Conservation (phyloP, 345 rosid genomes). For the Sisymbrium altissimum region DNA sequence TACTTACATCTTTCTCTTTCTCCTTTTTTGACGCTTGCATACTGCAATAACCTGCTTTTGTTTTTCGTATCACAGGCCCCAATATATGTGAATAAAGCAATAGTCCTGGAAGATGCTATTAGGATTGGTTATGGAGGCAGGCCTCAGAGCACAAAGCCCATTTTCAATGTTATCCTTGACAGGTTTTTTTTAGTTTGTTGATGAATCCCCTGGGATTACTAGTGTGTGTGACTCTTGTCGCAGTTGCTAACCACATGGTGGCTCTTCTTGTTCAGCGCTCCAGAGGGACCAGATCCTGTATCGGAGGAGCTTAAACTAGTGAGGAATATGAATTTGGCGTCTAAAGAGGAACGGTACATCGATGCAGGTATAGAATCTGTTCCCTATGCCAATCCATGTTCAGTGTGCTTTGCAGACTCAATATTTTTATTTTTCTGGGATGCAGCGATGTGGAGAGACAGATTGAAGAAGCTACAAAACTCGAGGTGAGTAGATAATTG, state of each 20-base stretch:
- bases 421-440: background rate
- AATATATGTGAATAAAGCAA: constrained; percentile 70
- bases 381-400: background rate
- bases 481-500: constrained; percentile 38
- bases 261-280: constrained; percentile 52
- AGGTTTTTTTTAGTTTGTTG: constrained; percentile 41
- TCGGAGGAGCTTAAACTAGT: constrained; percentile 68
- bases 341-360: constrained; percentile 69
- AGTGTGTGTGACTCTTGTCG: background rate
- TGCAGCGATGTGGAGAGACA: constrained; percentile 80
- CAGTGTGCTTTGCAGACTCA: background rate
- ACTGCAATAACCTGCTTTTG: constrained; percentile 2
- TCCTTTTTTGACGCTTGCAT: background rate
- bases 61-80: constrained; percentile 61
- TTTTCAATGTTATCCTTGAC: constrained; percentile 76
- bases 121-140: constrained; percentile 72
- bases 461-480: constrained; percentile 56
- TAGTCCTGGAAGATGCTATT: constrained; percentile 73
- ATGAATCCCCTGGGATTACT: background rate
- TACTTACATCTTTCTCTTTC: background rate
- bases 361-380: constrained; percentile 69
- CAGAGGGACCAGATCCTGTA: constrained; percentile 69
- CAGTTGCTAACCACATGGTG: constrained; percentile 31
- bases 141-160: constrained; percentile 43
- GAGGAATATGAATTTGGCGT: constrained; percentile 66